A percentile compares a stretch with the other conserved stretches of the same genome.
Conservation (phyloP, 148 eudicot species). For the Rhododendron williamsianum region DNA sequence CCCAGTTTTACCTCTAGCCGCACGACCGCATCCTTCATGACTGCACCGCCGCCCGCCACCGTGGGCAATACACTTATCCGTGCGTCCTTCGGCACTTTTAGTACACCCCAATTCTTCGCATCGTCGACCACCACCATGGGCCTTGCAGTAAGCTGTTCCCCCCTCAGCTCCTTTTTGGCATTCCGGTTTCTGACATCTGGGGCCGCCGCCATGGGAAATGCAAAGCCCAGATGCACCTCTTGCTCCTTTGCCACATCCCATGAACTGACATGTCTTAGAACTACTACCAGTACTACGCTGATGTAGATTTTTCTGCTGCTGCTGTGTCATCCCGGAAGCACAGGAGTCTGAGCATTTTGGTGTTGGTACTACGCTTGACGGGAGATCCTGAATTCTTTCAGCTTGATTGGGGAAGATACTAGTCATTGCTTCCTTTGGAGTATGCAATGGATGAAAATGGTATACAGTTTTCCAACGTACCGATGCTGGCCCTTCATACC, state of each 20-base stretch:
- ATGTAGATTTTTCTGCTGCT: conserved; percentile 25
- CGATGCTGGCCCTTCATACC: conserved; percentile 33
- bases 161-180: conserved; percentile 99
- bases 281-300: conserved; percentile 44
- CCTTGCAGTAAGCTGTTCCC: conserved; percentile 93
- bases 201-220: conserved; percentile 98
- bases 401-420: conserved; percentile 31
- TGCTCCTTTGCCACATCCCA: conserved; percentile 87
- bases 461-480: conserved; percentile 24
- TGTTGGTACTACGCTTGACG: conserved; percentile 47
- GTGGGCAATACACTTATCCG: conserved; percentile 88
- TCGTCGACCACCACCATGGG: conserved; percentile 96
- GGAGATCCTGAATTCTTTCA: conserved; percentile 31
- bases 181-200: conserved; percentile 83
- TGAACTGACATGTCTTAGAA: conserved; percentile 68
- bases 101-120: conserved; percentile 86
- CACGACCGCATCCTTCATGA: conserved; percentile 72
- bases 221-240: conserved; percentile 97
- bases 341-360: conserved; percentile 80
- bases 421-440: conserved; percentile 20
- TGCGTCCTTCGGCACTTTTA: conserved; percentile 92
- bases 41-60: conserved; percentile 94
- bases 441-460: conserved; percentile 24
- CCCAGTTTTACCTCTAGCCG: conserved; percentile 92
- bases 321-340: conserved; percentile 66